Evolutionary conservation across 1,139 yeast species (phyloP).

Genomic region (Lodderomyces jiufengensis): DNA sequence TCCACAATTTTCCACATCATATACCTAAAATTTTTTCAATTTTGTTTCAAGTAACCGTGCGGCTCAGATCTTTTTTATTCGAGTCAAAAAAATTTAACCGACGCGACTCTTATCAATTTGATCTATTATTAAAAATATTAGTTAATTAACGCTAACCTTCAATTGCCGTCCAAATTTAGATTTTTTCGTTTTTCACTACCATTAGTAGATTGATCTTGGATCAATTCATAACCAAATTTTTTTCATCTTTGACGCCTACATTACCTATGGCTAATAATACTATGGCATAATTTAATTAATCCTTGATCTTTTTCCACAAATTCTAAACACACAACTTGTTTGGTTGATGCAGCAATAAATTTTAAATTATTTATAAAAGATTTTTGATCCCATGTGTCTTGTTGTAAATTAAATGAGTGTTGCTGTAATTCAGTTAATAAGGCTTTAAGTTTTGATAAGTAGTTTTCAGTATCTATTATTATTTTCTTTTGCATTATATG

Average conservation of each 20-base stretch:
- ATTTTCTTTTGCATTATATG: conserved; percentile 9
- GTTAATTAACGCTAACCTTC: conserved; percentile 3
- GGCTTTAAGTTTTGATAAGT: too few species aligned
- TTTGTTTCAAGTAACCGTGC: conserved; percentile 1
- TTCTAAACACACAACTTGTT: conserved; percentile 6
- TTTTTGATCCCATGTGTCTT: conserved; percentile 14
- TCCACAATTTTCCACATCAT: neutral
- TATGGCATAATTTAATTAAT: too few species aligned
- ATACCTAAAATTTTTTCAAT: conserved; percentile 2
- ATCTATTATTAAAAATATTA: too few species aligned
- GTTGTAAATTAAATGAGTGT: conserved; percentile 6
- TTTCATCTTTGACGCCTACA: too few species aligned
- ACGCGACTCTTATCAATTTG: too few species aligned
- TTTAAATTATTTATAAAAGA: conserved; percentile 31
- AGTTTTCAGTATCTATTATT: conserved; percentile 8
- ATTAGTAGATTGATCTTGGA: too few species aligned
- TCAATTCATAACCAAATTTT: too few species aligned
- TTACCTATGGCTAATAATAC: too few species aligned
- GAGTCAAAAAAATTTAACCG: too few species aligned
- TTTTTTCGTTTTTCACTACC: too few species aligned
- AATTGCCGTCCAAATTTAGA: conserved; percentile 7
- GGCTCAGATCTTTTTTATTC: conserved; percentile 1
- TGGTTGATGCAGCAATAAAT: conserved; percentile 31
- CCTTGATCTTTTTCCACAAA: too few species aligned
- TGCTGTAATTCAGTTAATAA: too few species aligned